Evolutionary conservation across 305 asterid genomes (phyloP), one percentile per base, ranked within the genome.

Genomic region (Solanum chacoense): DNA sequence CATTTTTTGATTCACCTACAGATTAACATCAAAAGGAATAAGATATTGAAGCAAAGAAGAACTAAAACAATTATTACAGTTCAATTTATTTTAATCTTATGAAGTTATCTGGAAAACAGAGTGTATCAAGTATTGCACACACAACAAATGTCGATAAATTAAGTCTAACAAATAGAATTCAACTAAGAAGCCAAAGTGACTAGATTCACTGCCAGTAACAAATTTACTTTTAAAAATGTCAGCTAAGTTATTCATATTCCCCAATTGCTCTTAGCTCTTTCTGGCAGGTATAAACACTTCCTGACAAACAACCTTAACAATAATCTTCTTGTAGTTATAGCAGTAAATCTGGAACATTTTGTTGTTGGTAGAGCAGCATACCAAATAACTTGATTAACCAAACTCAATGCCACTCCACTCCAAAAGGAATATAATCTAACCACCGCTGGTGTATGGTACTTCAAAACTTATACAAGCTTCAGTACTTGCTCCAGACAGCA

Each of bases 1-100:
- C 93, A 91, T 91, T 85, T 91, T 91, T 77, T 91, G 93, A 59
- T 93, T 94, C 95, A 94, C 93, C 88, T 94, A 91, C 88, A 92
- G 95, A 92, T 94, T 93, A 85, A 94, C 98, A 95, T 94, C 87
- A 89, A 92, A 84, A 36, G 88, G 71, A 88, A 78, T 55, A 55
- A 63, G 32, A 34, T 78, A 38, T 37, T 45, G 35, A 59, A 28
- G n/a, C 71, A 67, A 81, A 85, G 35, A 40, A 40, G 72, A 87
- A 34, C 36, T 34, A 34, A 72, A n/a, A 22, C 22, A 34, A 73
- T 86, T 20, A 2, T 36, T 67, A 89, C 76, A 38, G 65, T 81
- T 7, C 38, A 76, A 18, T 2, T 7, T 77, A n/a, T 75, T 32
- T 14, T 31, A 40, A 77, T 63, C 34, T 83, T 84, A 29, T 42